phyloP scores from a whole-genome alignment of 2,329 filamentous ascomycete genomes.

The Colletotrichum scovillei region DNA sequence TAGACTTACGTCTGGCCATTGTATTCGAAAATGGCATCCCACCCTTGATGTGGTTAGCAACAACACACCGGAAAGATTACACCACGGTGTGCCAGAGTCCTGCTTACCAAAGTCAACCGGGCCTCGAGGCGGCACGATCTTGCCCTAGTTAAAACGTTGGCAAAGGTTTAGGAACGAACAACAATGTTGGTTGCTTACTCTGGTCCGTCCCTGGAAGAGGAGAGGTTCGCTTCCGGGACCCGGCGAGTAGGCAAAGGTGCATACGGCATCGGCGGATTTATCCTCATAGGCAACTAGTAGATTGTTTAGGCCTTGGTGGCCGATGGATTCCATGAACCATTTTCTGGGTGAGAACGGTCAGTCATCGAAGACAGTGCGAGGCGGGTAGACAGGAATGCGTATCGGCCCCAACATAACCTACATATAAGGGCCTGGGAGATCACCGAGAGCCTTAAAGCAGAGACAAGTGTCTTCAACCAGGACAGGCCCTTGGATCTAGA shows the following conservation, averaged over 20 bases:
- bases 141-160: slow-evolving; percentile 59
- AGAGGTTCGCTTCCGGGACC: slow-evolving; percentile 87
- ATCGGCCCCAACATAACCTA: slow-evolving; percentile 55
- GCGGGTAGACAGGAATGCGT: neutral
- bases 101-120: slow-evolving; percentile 82
- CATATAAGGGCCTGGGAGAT: slow-evolving; percentile 97
- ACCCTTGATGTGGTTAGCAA: slow-evolving; percentile 66
- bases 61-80: slow-evolving; percentile 14
- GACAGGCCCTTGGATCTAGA: slow-evolving; percentile 84
- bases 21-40: slow-evolving; percentile 97
- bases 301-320: slow-evolving; percentile 88
- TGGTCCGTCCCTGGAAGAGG: slow-evolving; percentile 90
- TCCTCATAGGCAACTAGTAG: slow-evolving; percentile 89
- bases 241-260: slow-evolving; percentile 92
- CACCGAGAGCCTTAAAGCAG: slow-evolving; percentile 89
- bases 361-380: neutral
- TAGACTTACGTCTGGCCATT: slow-evolving; percentile 79
- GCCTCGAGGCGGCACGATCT: slow-evolving; percentile 87
- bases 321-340: slow-evolving; percentile 89
- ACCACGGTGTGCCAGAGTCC: neutral
- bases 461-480: slow-evolving; percentile 96
- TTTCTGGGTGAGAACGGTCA: slow-evolving; percentile 70
- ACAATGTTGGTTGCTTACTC: slow-evolving; percentile 60
- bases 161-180: neutral
- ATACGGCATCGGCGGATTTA: slow-evolving; percentile 92